Conservation (phyloP, 1,139 yeast genomes). For the Komagataea norvegica region DNA sequence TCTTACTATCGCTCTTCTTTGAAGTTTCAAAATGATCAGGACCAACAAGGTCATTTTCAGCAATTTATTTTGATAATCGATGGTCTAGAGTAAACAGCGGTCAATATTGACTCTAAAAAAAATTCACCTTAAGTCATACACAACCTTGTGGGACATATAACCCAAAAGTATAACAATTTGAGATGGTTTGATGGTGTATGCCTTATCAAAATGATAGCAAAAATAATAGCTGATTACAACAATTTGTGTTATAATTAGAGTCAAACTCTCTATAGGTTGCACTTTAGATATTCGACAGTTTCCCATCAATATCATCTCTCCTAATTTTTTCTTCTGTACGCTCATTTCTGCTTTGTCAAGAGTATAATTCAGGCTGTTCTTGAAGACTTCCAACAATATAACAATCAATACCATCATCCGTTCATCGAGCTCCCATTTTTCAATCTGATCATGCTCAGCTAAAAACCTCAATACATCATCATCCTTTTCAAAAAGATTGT, state of each 20-base stretch:
- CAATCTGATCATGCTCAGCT: conserved; percentile 7
- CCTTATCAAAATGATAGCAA: conserved; percentile 14
- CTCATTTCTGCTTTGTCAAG: conserved; percentile 7
- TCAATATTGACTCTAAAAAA: conserved; percentile 17
- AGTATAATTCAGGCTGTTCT: conserved; percentile 10
- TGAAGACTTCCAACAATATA: conserved; percentile 20
- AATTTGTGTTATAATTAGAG: conserved; percentile 18
- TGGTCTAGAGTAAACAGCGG: conserved; percentile 19
- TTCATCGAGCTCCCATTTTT: conserved; percentile 18
- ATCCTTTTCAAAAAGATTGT: conserved; percentile 15
- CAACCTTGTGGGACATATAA: conserved; percentile 18
- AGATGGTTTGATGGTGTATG: conserved; percentile 19
- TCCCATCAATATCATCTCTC: conserved; percentile 10
- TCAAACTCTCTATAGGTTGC: conserved; percentile 16
- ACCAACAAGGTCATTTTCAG: conserved; percentile 8
- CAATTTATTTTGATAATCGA: conserved; percentile 13
- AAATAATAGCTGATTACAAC: conserved; percentile 18
- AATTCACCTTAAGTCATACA: conserved; percentile 20
- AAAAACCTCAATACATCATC: conserved; percentile 17
- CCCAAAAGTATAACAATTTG: conserved; percentile 20
- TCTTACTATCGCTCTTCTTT: conserved; percentile 16
- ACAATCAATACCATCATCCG: conserved; percentile 17
- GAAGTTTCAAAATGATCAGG: conserved; percentile 16
- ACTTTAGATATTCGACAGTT: conserved; percentile 18
- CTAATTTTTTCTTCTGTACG: conserved; percentile 8